Conservation (phyloP, 345 rosid genomes). For the Cochlearia excelsa region DNA sequence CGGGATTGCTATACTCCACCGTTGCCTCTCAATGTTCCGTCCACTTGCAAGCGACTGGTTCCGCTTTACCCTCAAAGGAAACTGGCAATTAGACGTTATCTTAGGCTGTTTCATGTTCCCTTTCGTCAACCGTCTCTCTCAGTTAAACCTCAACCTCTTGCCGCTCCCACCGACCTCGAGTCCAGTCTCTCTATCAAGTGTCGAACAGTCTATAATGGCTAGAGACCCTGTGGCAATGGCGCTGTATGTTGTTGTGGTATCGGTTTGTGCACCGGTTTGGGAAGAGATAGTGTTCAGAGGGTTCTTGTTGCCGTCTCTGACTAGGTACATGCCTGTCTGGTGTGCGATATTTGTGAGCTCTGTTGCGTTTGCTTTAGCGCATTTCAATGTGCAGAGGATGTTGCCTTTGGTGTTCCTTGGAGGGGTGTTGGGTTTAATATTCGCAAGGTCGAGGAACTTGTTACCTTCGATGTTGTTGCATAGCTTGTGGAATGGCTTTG, state of each 20-base stretch:
- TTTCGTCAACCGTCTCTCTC: conserved; percentile 85
- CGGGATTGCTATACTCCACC: conserved; percentile 83
- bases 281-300: conserved; percentile 98
- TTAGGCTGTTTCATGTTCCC: conserved; percentile 98
- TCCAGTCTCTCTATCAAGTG: conserved; percentile 77
- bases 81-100: conserved; percentile 77
- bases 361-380: conserved; percentile 89
- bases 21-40: conserved; percentile 75
- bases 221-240: conserved; percentile 97
- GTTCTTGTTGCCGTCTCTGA: conserved; percentile 92
- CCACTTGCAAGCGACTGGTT: conserved; percentile 95
- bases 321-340: conserved; percentile 98
- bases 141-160: conserved; percentile 75
- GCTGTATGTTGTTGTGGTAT: conserved; percentile 79
- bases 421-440: conserved; percentile 84
- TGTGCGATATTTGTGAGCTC: conserved; percentile 90
- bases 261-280: conserved; percentile 97
- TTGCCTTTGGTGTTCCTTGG: conserved; percentile 92
- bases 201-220: conserved; percentile 93
- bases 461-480: conserved; percentile 94
- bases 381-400: conserved; percentile 97
- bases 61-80: conserved; percentile 68
- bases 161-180: conserved; percentile 73
- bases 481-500: conserved; percentile 98
- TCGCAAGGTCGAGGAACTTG: conserved; percentile 84